phyloP scores from a whole-genome alignment of 768 basidiomycete species.

The Macrolepiota fuliginosa region DNA sequence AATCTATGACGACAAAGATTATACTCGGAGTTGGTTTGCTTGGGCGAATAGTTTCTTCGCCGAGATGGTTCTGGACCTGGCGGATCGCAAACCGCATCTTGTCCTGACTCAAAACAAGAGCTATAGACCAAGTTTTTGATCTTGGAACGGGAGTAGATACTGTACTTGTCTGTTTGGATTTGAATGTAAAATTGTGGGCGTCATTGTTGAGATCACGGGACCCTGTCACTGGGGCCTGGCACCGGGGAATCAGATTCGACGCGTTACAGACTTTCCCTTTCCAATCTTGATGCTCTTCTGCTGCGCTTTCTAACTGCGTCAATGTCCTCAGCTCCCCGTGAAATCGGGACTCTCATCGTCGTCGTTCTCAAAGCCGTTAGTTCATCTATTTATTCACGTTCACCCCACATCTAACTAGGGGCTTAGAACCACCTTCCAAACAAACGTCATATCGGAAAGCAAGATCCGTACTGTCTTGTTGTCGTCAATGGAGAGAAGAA shows the following conservation, averaged over 20 bases:
- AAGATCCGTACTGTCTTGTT: slow-evolving; percentile 92
- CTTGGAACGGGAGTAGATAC: neutral
- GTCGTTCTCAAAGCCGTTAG: slow-evolving; percentile 93
- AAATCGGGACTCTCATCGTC: slow-evolving; percentile 91
- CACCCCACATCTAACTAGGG: slow-evolving; percentile 15
- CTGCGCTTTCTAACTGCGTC: slow-evolving; percentile 10
- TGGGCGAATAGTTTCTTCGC: slow-evolving; percentile 86
- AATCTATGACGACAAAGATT: slow-evolving; percentile 54
- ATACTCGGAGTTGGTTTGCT: slow-evolving; percentile 77
- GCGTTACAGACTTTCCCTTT: slow-evolving; percentile 1
- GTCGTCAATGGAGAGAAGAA: slow-evolving; percentile 78
- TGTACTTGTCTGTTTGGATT: neutral
- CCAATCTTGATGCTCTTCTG: slow-evolving; percentile 11
- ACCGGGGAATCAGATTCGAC: neutral
- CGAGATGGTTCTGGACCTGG: slow-evolving; percentile 78
- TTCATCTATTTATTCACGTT: slow-evolving; percentile 23
- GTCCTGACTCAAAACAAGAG: slow-evolving; percentile 55
- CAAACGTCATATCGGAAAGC: slow-evolving; percentile 92
- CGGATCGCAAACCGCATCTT: slow-evolving; percentile 67
- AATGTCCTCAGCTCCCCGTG: slow-evolving; percentile 63
- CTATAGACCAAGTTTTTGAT: slow-evolving; percentile 52
- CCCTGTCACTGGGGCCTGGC: neutral
- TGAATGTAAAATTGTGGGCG: neutral
- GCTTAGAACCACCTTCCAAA: slow-evolving; percentile 83
- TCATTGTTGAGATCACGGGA: slow-evolving; percentile 11